These are phyloP conservation scores for Paralagenidium karlingii DNA, from an alignment of 352 stramenopile species.

Conservation along the genomic window DNA sequence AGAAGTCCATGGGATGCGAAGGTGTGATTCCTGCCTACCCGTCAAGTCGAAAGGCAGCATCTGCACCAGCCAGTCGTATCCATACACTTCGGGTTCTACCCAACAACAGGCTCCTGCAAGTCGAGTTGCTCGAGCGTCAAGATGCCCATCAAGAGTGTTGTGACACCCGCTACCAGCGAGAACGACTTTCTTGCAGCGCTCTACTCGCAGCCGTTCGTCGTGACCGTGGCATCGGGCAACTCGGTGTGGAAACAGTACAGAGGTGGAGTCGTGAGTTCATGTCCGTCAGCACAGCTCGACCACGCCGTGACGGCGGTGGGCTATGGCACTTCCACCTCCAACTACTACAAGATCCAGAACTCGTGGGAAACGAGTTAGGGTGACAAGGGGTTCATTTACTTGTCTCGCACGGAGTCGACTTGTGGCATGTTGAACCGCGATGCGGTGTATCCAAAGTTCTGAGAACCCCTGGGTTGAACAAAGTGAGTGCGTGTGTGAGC, in stretches of 20 bases:
- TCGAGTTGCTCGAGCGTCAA: conserved; percentile 19
- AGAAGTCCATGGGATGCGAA: conserved; percentile 81
- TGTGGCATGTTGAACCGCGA: conserved; percentile 6
- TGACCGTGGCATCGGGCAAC: conserved; percentile 90
- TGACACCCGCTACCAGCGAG: conserved; percentile 73
- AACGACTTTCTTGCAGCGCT: conserved; percentile 76
- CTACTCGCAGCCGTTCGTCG: conserved; percentile 86
- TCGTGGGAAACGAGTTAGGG: conserved; percentile 95
- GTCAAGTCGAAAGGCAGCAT: conserved; percentile 69
- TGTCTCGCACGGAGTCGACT: no score
- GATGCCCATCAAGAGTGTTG: conserved; percentile 39
- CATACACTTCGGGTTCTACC: conserved; percentile 59
- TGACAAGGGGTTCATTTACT: conserved; percentile 92
- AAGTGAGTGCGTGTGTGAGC: no score
- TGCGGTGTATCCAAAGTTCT: conserved; percentile 5
- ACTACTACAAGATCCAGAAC: conserved; percentile 94
- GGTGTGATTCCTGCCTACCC: conserved; percentile 88
- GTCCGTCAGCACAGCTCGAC: conserved; percentile 82
- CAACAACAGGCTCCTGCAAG: conserved; percentile 17
- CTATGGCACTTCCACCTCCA: conserved; percentile 66
- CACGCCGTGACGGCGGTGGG: conserved; percentile 94
- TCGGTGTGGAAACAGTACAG: conserved; percentile 95
- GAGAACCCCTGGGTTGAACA: no score
- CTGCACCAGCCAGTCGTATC: conserved; percentile 60
- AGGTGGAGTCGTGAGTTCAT: conserved; percentile 74